Conservation (phyloP, 768 basidiomycete genomes). For the Candolleomyces aberdarensis region DNA sequence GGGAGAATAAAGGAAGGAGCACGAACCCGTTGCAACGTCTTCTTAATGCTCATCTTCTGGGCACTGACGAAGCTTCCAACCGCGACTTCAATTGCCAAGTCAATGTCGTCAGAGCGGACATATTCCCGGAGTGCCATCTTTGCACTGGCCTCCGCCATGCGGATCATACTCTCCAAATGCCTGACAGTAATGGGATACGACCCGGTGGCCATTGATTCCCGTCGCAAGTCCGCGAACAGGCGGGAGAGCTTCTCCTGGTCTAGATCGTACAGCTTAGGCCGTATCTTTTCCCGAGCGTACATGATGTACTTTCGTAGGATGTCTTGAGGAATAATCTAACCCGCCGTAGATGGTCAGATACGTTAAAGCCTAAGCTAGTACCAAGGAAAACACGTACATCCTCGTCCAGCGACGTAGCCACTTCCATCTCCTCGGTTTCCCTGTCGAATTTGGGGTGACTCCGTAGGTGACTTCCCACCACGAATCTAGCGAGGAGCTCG, state of each 20-base stretch:
- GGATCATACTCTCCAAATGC: slow-evolving; percentile 98
- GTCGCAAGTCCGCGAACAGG: slow-evolving; percentile 93
- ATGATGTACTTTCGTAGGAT: slow-evolving; percentile 97
- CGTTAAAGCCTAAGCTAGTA: slow-evolving; percentile 3
- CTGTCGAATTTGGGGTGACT: slow-evolving; percentile 92
- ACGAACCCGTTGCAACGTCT: slow-evolving; percentile 89
- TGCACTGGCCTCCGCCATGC: slow-evolving; percentile 97
- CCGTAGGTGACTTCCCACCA: slow-evolving; percentile 94
- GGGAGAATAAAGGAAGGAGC: neutral
- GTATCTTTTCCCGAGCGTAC: slow-evolving; percentile 92
- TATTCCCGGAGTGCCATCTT: slow-evolving; percentile 98
- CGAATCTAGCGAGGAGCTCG: slow-evolving; percentile 93
- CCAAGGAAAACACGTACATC: slow-evolving; percentile 60
- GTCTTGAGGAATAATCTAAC: slow-evolving; percentile 94
- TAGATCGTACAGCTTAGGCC: slow-evolving; percentile 90
- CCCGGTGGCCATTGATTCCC: slow-evolving; percentile 96
- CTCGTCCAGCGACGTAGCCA: slow-evolving; percentile 84
- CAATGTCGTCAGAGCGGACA: slow-evolving; percentile 93
- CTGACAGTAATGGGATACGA: slow-evolving; percentile 98
- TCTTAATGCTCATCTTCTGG: slow-evolving; percentile 98
- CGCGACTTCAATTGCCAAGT: slow-evolving; percentile 94
- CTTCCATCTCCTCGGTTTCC: slow-evolving; percentile 87
- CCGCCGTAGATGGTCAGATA: neutral
- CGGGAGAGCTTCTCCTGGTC: slow-evolving; percentile 93
- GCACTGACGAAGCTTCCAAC: slow-evolving; percentile 94